Evolutionary conservation across 306 rosid species (phyloP), one percentile per base, ranked within the genome.

Genomic region (Dryas octopetala): DNA sequence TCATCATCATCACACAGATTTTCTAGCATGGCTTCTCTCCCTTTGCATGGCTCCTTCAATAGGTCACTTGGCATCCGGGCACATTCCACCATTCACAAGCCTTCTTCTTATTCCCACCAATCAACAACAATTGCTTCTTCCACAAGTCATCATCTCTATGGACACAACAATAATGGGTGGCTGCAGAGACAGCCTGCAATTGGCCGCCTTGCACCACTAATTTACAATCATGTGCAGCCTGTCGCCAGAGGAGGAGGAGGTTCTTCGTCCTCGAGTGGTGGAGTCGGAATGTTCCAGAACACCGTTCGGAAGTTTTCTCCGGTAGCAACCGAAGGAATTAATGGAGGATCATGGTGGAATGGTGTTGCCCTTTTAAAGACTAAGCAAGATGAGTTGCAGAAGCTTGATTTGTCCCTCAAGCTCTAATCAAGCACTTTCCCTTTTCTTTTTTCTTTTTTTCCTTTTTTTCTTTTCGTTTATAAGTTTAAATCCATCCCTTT

Each of bases 361-460:
- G 77, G 61, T 66, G 51, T 68, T 70, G 78, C 66, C 52, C 82
- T 76, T 76, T 72, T 86, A 49, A 86, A 83, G 70, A 77, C 81
- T 66, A 85, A 87, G 69, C 86, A 85, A 84, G 94, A 92, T 55
- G 93, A 93, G 61, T 72, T 88, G 70, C 88, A 87, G 81, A 89
- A 88, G 76, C 97, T 94, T 75, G 98, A 94, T 88, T 90, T 94
- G 89, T 89, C 97, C 74, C 98, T 94, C 68, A 94, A 85, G 86
- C 97, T 94, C 85, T 91, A 74, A 93, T 49, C 14, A 67, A 77
- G 38, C 71, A 68, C 66, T 55, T 57, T 11, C 46, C 38, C 60
- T 44, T 40, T 62, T 23, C 78, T 64, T 76, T 55, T 53, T n/a
- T 44, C 14, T 68, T 45, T 38, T 38, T 13, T 13, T 59, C 7